Conservation (phyloP, 2,329 filamentous ascomycete genomes). For the Apiospora kogelbergensis region DNA sequence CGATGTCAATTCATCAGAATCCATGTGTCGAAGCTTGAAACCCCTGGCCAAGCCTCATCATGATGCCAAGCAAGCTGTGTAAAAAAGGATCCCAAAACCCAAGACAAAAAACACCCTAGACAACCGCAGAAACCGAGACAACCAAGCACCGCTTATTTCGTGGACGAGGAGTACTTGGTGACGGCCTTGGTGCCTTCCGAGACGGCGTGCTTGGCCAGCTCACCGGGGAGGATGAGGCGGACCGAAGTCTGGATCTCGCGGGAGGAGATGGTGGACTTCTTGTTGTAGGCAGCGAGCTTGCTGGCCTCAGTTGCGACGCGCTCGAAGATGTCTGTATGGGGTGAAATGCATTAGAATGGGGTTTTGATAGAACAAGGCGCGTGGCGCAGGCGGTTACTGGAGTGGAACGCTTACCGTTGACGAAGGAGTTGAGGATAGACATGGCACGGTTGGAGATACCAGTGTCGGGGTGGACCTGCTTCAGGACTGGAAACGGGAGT, state of each 20-base stretch:
- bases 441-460: slow-evolving; percentile 99
- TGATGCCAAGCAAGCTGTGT: slow-evolving; percentile 50
- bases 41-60: slow-evolving; percentile 50
- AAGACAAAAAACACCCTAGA: slow-evolving; percentile 54
- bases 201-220: slow-evolving; percentile 98
- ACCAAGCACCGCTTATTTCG: slow-evolving; percentile 72
- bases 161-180: slow-evolving; percentile 99
- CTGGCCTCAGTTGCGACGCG: slow-evolving; percentile 97
- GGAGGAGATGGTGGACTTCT: slow-evolving; percentile 99
- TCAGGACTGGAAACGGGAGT: slow-evolving; percentile 68
- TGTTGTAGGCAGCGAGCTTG: slow-evolving; percentile 99
- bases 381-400: background rate
- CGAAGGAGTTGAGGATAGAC: slow-evolving; percentile 99
- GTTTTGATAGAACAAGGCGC: background rate
- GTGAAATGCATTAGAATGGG: slow-evolving; percentile 23
- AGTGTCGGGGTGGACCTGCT: slow-evolving; percentile 99
- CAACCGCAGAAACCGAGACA: slow-evolving; percentile 48
- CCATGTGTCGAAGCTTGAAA: slow-evolving; percentile 15
- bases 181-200: slow-evolving; percentile 99
- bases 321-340: slow-evolving; percentile 88
- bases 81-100: slow-evolving; percentile 44
- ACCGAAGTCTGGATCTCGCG: slow-evolving; percentile 99
- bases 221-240: slow-evolving; percentile 94
- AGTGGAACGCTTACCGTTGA: slow-evolving; percentile 72
- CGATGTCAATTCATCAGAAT: slow-evolving; percentile 24